phyloP scores from a whole-genome alignment of 192 early-diverging fungal genomes.

The Coemansia sp. region DNA sequence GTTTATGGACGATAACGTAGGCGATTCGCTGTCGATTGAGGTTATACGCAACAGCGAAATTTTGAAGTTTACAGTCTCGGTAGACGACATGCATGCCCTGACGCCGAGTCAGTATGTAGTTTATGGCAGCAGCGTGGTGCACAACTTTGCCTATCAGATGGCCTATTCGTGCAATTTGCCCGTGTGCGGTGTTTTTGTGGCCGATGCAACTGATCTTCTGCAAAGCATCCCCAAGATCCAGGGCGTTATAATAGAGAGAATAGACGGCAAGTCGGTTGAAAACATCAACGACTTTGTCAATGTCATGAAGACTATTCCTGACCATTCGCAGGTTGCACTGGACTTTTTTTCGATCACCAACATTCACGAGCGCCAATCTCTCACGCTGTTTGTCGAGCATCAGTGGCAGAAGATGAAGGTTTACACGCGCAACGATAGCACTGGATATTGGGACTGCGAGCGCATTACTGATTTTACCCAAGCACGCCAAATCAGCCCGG shows the following conservation, averaged over 20 bases:
- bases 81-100: constrained; percentile 73
- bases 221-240: not conserved
- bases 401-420: constrained; percentile 36
- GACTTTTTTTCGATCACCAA: constrained; percentile 29
- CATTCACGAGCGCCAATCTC: constrained; percentile 12
- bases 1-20: constrained; percentile 65
- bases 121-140: constrained; percentile 78
- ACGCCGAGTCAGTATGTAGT: constrained; percentile 84
- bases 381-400: constrained; percentile 12
- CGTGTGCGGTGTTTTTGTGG: constrained; percentile 78
- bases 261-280: constrained; percentile 65
- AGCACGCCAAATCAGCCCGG: constrained; percentile 12
- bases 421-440: constrained; percentile 42
- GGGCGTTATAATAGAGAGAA: constrained; percentile 59
- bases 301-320: constrained; percentile 63
- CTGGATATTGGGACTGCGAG: constrained; percentile 45
- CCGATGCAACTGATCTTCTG: constrained; percentile 40
- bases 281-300: constrained; percentile 68
- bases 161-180: constrained; percentile 70
- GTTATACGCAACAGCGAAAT: constrained; percentile 61
- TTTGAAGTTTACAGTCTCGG: constrained; percentile 48
- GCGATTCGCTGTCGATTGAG: constrained; percentile 52
- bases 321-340: constrained; percentile 35
- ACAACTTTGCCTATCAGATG: constrained; percentile 76
- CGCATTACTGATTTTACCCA: constrained; percentile 15